Base-by-base conservation (phyloP, 169 alveolate species). In the Miamiensis avidus region DNA sequence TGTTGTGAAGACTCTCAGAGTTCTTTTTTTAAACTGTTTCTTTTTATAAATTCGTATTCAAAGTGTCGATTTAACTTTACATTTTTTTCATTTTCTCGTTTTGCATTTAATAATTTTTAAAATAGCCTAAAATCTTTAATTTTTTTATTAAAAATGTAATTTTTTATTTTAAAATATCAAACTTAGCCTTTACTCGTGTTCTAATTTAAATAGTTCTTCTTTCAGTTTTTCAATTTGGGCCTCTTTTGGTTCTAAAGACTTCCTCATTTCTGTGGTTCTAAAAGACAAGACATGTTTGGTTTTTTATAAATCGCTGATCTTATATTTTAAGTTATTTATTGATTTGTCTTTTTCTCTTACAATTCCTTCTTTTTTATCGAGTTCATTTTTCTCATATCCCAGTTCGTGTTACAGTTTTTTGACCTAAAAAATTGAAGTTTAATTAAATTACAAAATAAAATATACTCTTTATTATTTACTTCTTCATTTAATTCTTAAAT, bases 261-360 rank as follows among this genome's bases (percentile, higher is more conserved):
- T 81, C 29, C 82, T 79, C 90, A 86, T 86, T 86, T 86, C 90
- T 28, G 90, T 86, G 0, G 90, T 86, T 81, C 90, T 86, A 75
- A 81, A 86, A 33, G 94, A 89, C 11, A 92, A 91, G 26, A 95
- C 96, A 78, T 95, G 94, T 89, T 95, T 95, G 29, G 94, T 75
- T 79, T 95, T 95, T 81, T 94, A 88, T 26, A 95, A 87, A 86
- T 92, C 96, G 84, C 87, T 89, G 25, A 95, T 93, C 85, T 92
- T 89, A 76, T 82, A 88, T 74, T 95, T 95, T 34, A 89, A 91
- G 82, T 92, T 91, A 31, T 89, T 81, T n/a, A 95, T 91, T 78
- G 92, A 91, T 28, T 90, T 89, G 65, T 95, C 96, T 87, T 92
- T 90, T 77, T 93, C 87, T 75, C 90, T 91, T 6, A 94, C 83